A percentile compares a stretch with the other conserved stretches of the same genome.
These are phyloP conservation scores for Tetrahymena borealis DNA, from an alignment of 73 alveolate species.

Conservation along the genomic window DNA sequence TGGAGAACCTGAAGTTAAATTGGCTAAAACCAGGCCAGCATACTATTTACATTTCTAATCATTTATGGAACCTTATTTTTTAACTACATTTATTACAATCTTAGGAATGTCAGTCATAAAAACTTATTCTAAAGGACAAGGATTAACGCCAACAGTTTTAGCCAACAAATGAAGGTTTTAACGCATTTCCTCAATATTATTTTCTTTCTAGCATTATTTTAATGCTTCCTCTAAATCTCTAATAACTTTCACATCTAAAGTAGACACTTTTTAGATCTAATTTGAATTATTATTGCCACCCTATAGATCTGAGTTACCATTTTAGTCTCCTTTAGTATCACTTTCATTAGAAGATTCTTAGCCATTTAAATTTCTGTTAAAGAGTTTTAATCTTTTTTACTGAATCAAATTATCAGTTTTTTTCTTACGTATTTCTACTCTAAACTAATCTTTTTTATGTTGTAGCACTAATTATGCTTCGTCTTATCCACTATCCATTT, in stretches of 20 bases:
- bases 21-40: background rate
- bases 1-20: background rate
- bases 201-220: background rate
- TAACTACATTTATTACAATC: background rate
- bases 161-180: background rate
- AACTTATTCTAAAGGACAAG: background rate
- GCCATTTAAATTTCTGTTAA: background rate
- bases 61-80: background rate
- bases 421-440: background rate
- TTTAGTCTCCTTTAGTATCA: background rate
- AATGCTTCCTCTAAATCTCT: background rate
- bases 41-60: background rate
- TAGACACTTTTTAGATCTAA: background rate
- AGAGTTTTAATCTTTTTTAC: background rate
- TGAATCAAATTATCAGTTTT: background rate
- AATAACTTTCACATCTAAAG: background rate
- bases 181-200: background rate
- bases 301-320: background rate
- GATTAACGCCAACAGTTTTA: background rate
- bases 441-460: background rate
- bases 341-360: background rate
- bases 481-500: conserved; percentile 3
- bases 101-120: background rate
- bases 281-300: background rate
- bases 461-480: background rate